Base-by-base conservation (phyloP, 2,329 filamentous ascomycete genomes). In the Fusarium nurragi region DNA sequence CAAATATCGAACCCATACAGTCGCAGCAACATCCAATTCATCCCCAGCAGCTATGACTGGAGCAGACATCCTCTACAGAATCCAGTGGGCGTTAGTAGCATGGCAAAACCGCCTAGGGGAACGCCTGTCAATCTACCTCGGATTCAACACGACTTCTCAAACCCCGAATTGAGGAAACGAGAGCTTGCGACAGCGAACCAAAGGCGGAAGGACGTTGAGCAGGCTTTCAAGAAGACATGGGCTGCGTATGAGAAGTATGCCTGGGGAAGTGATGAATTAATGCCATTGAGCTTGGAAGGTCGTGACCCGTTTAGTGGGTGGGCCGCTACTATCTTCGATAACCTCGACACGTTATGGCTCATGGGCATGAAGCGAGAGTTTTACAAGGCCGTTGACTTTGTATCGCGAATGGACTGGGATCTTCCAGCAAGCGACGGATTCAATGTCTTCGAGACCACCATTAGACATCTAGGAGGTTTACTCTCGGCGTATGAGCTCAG, bases 401-500 rank as follows among this genome's bases (percentile, higher is more conserved):
- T 87, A 6, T 76, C 82, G 5, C 56, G 60, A 6, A 53, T 72
- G 52, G 65, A 72, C 5, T 90, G 89, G 73, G 81, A 83, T 3
- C 80, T 77, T 1, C 84, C 84, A 0, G 73, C 64, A 1, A 64
- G 60, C 4, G 49, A 64, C 7, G 59, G 81, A 19, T 83, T 90
- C 61, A 89, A 88, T 47, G 76, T 90, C 2, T 90, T 90, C 54
- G 88, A 91, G 75, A 90, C 87, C 0, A 90, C 84, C 3, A 90
- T 90, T 57, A 82, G 88, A 30, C 90, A 90, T 70, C 80, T 91
- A 0, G 88, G 88, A 16, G 88, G 88, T 4, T 80, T 90, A 47
- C 71, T 91, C 44, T 85, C 85, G 11, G 88, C 88, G 1, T 90
- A 90, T 69, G 88, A 91, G 69, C 74, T 91, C n/a, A 89, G 86